Evolutionary conservation across 371 early-diverging fungal species (phyloP).

Genomic region (Mortierella sp.): DNA sequence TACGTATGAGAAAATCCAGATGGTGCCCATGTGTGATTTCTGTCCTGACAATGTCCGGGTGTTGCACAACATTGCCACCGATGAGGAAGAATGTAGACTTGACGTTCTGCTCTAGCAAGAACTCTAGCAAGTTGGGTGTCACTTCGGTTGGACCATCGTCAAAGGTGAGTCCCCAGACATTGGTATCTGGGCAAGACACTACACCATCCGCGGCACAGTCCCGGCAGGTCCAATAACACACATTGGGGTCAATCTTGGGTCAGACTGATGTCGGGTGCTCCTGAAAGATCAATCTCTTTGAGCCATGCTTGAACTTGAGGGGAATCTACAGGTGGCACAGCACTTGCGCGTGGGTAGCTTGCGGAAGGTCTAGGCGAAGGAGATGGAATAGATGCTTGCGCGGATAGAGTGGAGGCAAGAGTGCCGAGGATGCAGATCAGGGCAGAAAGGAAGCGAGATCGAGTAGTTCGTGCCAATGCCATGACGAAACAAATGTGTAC

Average conservation of each 20-base stretch:
- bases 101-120: slow-evolving; percentile 58
- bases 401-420: not conserved
- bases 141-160: slow-evolving; percentile 53
- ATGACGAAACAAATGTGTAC: not conserved
- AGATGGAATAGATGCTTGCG: not conserved
- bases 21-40: slow-evolving; percentile 34
- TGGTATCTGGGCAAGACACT: slow-evolving; percentile 33
- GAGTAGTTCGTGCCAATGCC: not conserved
- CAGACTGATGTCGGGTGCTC: slow-evolving; percentile 13
- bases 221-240: slow-evolving; percentile 50
- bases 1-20: slow-evolving; percentile 50
- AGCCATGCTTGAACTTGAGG: slow-evolving; percentile 34
- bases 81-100: slow-evolving; percentile 79
- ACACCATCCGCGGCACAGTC: slow-evolving; percentile 47
- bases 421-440: slow-evolving; percentile 1
- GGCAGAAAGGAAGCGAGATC: not conserved
- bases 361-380: too few species aligned
- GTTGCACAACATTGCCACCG: slow-evolving; percentile 54
- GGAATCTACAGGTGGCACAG: slow-evolving; percentile 14
- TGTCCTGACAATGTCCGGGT: slow-evolving; percentile 56
- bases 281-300: slow-evolving; percentile 30
- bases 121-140: slow-evolving; percentile 58
- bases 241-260: slow-evolving; percentile 11
- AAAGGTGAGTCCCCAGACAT: slow-evolving; percentile 54
- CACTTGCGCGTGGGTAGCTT: slow-evolving; percentile 3